Percentiles rank a stretch among this genome's conserved stretches.
These are phyloP conservation scores for Anisodus tanguticus DNA, from an alignment of 257 asterid species.

Conservation along the genomic window DNA sequence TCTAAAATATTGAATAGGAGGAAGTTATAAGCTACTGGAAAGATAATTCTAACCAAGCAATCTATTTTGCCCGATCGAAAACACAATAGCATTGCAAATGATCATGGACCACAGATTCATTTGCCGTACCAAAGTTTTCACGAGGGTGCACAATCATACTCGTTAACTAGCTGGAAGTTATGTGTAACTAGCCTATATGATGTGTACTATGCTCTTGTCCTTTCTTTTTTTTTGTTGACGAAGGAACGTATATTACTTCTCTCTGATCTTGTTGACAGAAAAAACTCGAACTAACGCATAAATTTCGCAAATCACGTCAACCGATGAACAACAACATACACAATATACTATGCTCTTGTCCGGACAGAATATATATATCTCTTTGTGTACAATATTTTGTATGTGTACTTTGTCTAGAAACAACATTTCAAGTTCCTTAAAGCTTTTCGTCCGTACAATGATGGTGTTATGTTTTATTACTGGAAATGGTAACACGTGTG, in stretches of 20 bases:
- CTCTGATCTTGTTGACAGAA: too few relatives aligned
- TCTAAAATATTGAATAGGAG: too few relatives aligned
- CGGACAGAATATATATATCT: neutral
- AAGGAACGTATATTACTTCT: too few relatives aligned
- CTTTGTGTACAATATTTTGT: neutral
- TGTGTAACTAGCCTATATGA: neutral
- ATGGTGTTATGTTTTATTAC: constrained; percentile 32
- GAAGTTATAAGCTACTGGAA: too few relatives aligned
- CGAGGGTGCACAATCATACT: constrained; percentile 8
- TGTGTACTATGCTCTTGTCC: neutral
- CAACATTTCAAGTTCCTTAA: constrained; percentile 42
- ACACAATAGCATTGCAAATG: neutral
- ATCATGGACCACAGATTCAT: neutral
- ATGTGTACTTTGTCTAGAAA: neutral
- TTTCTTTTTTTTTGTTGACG: too few relatives aligned
- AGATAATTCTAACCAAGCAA: too few relatives aligned
- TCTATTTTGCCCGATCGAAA: too few relatives aligned
- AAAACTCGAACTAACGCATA: too few relatives aligned
- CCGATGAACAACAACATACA: too few relatives aligned
- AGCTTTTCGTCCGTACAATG: constrained; percentile 53
- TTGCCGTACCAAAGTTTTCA: neutral
- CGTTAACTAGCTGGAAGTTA: neutral
- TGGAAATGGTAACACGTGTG: neutral
- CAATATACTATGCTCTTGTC: neutral
- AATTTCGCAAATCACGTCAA: too few relatives aligned